Evolutionary conservation across 2,329 filamentous ascomycete genomes (phyloP), one percentile per base, ranked within the genome.

Genomic region (Talaromyces amestolkiae): DNA sequence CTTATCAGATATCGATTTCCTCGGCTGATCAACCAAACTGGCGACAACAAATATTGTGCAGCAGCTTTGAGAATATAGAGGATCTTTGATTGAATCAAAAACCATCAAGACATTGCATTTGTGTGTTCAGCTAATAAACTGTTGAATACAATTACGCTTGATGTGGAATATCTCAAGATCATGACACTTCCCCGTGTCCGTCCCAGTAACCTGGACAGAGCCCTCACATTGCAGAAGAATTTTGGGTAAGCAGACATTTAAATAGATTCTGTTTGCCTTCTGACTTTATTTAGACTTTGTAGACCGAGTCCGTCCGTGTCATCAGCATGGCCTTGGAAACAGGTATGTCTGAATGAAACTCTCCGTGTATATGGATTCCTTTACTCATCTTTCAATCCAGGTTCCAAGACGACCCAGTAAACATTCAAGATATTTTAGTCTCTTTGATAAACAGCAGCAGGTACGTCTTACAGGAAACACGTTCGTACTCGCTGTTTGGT

Each of bases 111-210:
- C 8, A 15, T 22, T 7, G 9, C 22, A 39, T 3, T 24, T 37
- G 33, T n/a, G 24, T 53, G 33, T 13, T 56, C 6, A 15, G 11
- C 19, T 39, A 37, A 37, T 11, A 13, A 37, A 22, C 22, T 19
- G n/a, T 56, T 39, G 33, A 56, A 56, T 33, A 37, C 6, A 22
- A 17, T n/a, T 4, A 15, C 3, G 33, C n/a, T 56, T 56, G 47
- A 56, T 56, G 53, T 39, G 19, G n/a, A 37, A 56, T 33, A 56
- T 22, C 53, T 33, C 47, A 62, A 39, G 4, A 39, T 31, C 60
- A 62, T 62, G 60, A 27, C 47, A n/a, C 39, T 62, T 54, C 47
- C 8, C 45, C 43, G 35, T 56, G 53, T 58, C 41, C 51, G 41
- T n/a, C 51, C 39, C 31, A 19, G 45, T 22, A 58, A 27, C 47